These are phyloP conservation scores for Trichocomaceae sp. DNA, from an alignment of 2,329 filamentous ascomycete species.

Conservation along the genomic window DNA sequence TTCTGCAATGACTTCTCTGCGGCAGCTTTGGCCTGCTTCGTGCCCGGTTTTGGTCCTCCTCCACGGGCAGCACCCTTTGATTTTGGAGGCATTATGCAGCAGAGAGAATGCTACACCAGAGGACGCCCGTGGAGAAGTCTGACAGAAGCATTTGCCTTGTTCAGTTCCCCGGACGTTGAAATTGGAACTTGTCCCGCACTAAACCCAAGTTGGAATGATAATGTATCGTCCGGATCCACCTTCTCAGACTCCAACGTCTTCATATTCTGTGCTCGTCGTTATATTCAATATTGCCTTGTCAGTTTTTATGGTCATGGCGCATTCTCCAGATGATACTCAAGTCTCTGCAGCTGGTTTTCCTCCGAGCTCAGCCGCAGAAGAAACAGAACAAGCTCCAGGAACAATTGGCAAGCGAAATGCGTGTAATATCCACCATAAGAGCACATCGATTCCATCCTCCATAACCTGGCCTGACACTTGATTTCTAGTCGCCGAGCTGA, in stretches of 20 bases:
- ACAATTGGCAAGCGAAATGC: slow-evolving; percentile 31
- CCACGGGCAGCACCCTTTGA: slow-evolving; percentile 33
- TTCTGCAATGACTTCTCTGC: slow-evolving; percentile 27
- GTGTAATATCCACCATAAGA: slow-evolving; percentile 21
- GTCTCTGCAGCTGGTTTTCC: slow-evolving; percentile 13
- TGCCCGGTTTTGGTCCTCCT: slow-evolving; percentile 35
- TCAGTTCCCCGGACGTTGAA: not conserved
- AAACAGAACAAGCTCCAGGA: slow-evolving; percentile 1
- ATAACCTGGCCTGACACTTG: not conserved
- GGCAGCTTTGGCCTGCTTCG: slow-evolving; percentile 36
- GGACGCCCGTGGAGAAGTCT: slow-evolving; percentile 21
- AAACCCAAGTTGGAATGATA: slow-evolving; percentile 19
- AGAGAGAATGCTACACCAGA: slow-evolving; percentile 5
- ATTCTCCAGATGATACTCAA: slow-evolving; percentile 14
- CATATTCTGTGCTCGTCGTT: not conserved
- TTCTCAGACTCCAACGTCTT: not conserved
- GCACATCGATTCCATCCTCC: not conserved
- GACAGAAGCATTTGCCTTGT: not conserved
- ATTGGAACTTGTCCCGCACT: slow-evolving; percentile 24
- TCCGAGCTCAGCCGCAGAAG: slow-evolving; percentile 1
- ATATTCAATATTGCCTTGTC: too few relatives aligned
- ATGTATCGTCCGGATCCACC: not conserved
- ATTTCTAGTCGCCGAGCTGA: slow-evolving; percentile 48
- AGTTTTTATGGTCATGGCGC: slow-evolving; percentile 16
- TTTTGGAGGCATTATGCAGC: slow-evolving; percentile 34